Evolutionary conservation across 2,329 filamentous ascomycete species (phyloP).

Genomic region (Epichloe typhina): DNA sequence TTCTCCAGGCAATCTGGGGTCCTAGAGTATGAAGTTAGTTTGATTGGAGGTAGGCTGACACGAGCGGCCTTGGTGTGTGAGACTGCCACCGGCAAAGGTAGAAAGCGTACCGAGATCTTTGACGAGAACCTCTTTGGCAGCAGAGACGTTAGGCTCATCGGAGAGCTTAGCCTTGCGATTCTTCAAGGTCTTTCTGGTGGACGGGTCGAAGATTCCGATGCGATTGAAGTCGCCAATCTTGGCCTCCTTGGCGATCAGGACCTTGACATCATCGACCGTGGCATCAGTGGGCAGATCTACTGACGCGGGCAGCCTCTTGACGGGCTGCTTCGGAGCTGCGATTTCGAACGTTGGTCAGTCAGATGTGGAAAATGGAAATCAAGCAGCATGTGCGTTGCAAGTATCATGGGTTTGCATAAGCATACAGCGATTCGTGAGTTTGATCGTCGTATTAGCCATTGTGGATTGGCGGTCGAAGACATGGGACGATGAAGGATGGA

Average conservation of each 20-base stretch:
- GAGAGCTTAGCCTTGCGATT: constrained; percentile 42
- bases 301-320: constrained; percentile 40
- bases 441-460: constrained; percentile 9
- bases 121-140: constrained; percentile 54
- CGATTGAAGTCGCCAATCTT: constrained; percentile 45
- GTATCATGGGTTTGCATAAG: too few species aligned
- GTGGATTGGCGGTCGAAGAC: not conserved
- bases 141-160: constrained; percentile 34
- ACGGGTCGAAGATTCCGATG: constrained; percentile 47
- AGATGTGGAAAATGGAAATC: not conserved
- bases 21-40: constrained; percentile 34
- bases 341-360: constrained; percentile 3
- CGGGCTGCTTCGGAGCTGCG: constrained; percentile 33
- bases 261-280: constrained; percentile 49
- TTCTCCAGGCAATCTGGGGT: constrained; percentile 80
- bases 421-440: constrained; percentile 12
- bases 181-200: constrained; percentile 49
- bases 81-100: not conserved
- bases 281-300: constrained; percentile 35
- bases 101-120: constrained; percentile 72
- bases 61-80: too few species aligned
- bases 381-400: not conserved
- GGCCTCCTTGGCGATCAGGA: constrained; percentile 35
- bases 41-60: not conserved
- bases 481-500: not conserved